These are phyloP conservation scores for Yamadazyma insecticola DNA, from an alignment of 805 yeast species.

Conservation along the genomic window DNA sequence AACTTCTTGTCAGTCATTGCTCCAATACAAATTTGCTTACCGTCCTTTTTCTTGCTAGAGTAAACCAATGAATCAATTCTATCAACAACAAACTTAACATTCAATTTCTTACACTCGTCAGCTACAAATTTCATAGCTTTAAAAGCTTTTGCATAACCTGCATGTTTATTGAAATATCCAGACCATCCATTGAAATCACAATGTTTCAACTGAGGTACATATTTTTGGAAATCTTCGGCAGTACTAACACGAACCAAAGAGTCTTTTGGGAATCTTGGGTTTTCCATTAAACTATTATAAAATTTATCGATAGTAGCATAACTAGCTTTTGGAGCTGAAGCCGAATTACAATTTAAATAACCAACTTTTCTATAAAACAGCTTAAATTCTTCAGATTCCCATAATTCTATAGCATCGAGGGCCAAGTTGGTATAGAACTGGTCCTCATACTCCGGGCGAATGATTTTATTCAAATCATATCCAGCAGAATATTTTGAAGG, in stretches of 20 bases:
- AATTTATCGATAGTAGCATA: constrained; percentile 28
- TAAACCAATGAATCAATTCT: constrained; percentile 4
- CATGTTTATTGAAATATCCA: constrained; percentile 31
- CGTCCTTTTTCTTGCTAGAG: constrained; percentile 1
- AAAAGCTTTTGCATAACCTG: constrained; percentile 42
- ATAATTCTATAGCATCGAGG: constrained; percentile 39
- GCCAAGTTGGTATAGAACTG: constrained; percentile 36
- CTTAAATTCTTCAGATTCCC: constrained; percentile 31
- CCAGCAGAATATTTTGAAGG: constrained; percentile 47
- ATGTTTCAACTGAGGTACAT: constrained; percentile 12
- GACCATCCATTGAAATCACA: constrained; percentile 10
- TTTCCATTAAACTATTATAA: constrained; percentile 30
- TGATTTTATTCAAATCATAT: constrained; percentile 45
- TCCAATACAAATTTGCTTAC: constrained; percentile 5
- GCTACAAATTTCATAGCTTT: constrained; percentile 30
- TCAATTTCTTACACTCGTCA: constrained; percentile 8
- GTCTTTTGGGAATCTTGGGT: constrained; percentile 17
- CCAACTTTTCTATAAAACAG: constrained; percentile 14
- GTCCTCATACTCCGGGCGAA: constrained; percentile 45
- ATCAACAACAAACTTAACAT: constrained; percentile 12
- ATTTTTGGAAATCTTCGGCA: constrained; percentile 23
- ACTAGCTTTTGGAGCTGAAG: constrained; percentile 25
- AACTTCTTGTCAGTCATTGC: constrained; percentile 1
- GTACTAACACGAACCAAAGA: constrained; percentile 17
- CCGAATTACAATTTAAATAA: constrained; percentile 39